phyloP scores from a whole-genome alignment of 257 asterid genomes.

The Gentiana straminea region DNA sequence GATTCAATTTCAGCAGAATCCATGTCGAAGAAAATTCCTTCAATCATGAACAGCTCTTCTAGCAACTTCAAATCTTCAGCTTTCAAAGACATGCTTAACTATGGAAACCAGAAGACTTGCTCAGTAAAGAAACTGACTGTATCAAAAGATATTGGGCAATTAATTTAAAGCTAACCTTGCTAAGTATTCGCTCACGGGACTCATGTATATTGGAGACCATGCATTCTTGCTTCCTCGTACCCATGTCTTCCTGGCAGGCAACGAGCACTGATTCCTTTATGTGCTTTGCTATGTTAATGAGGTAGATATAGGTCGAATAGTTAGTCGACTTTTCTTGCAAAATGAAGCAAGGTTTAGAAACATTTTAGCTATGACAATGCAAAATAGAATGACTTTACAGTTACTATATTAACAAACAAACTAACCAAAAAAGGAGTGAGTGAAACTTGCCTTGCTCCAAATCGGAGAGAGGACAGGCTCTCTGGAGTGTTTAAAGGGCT shows the following conservation, averaged over 20 bases:
- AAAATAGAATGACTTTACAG: background rate
- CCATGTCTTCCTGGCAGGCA: constrained; percentile 31
- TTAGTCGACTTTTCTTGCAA: background rate
- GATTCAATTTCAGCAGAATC: constrained; percentile 44
- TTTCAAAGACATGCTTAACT: constrained; percentile 49
- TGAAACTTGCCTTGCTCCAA: constrained; percentile 64
- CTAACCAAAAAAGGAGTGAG: background rate
- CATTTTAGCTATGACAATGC: background rate
- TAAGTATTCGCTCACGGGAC: constrained; percentile 46
- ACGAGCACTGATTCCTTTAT: constrained; percentile 43
- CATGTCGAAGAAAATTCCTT: constrained; percentile 62
- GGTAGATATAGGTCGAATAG: constrained; percentile 8
- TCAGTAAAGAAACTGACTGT: constrained; percentile 9
- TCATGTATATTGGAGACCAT: constrained; percentile 19
- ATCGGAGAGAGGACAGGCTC: constrained; percentile 76
- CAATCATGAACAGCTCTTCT: constrained; percentile 52
- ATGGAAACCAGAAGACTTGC: constrained; percentile 12
- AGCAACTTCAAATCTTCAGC: constrained; percentile 54
- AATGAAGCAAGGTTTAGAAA: background rate
- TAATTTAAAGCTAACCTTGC: constrained; percentile 31
- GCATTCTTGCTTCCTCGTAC: constrained; percentile 14
- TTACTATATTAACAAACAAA: background rate
- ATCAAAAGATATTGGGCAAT: constrained; percentile 1
- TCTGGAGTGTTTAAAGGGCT: constrained; percentile 68
- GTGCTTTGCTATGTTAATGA: constrained; percentile 63